Base-by-base conservation (phyloP, 2,329 filamentous ascomycete species). In the Dendrostoma leiphaemia region DNA sequence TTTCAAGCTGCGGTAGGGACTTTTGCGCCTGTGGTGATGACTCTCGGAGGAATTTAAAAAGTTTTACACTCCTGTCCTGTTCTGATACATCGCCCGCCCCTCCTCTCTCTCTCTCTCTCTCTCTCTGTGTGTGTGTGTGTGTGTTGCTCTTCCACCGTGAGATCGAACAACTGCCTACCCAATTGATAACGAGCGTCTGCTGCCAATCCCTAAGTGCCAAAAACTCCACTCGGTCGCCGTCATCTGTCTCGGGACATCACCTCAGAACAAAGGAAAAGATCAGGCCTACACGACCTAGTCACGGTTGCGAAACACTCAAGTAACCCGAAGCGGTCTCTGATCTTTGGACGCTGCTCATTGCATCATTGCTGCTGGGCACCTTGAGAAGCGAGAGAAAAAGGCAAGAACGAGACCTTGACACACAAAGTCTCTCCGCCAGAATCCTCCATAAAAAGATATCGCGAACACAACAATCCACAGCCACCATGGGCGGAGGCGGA, bases 401-500 rank as follows among this genome's bases (percentile, higher is more conserved):
- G n/a, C n/a, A n/a, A n/a, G n/a, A n/a, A n/a, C n/a, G n/a, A 26
- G 23, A 23, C n/a, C n/a, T 41, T 41, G 21, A 15, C 38, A 24
- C 38, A 15, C 38, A 21, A 41, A 41, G 38, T 41, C 38, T 15
- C 38, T 23, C 17, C 13, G 37, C 48, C 8, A 23, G 17, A 6
- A n/a, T n/a, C n/a, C n/a, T n/a, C n/a, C 53, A 15, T 4, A 21
- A 43, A 21, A 17, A 45, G 13, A n/a, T 28, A 15, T 24, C 15
- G 8, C 19, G 5, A 29, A 5, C 34, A 41, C 1, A n/a, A 56
- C 32, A 32, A 29, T 48, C 38, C 17, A 48, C 44, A 53, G 47
- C 26, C 6, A 52, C 26, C 46, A 51, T 51, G 23, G 38, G 56
- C 29, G 52, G 31, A 19, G 45, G 34, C 12, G 32, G 31, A 31